phyloP scores from a whole-genome alignment of 495 filamentous ascomycete genomes.

The Xanthoparmelia taractica region DNA sequence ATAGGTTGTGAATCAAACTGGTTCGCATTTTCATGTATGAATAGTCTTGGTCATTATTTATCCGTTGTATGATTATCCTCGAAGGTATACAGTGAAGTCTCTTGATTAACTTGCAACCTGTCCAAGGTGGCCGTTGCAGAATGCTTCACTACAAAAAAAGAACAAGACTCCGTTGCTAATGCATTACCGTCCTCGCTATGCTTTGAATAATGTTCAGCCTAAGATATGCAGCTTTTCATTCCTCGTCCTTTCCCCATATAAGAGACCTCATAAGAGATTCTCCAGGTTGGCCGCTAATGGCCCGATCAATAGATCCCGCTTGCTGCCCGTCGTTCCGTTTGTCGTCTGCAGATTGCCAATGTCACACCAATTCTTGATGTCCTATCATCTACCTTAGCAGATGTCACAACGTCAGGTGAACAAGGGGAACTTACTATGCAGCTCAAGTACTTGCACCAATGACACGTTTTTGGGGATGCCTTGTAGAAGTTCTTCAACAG shows the following conservation, averaged over 20 bases:
- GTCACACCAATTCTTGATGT: slow-evolving; percentile 72
- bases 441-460: slow-evolving; percentile 89
- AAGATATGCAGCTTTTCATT: not conserved
- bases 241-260: not conserved
- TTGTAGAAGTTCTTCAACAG: slow-evolving; percentile 86
- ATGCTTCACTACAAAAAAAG: not conserved
- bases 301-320: slow-evolving; percentile 13
- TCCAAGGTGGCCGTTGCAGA: not conserved
- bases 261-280: slow-evolving; percentile 2
- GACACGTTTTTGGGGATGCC: slow-evolving; percentile 59
- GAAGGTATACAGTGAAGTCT: too few relatives aligned
- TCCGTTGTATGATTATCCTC: too few relatives aligned
- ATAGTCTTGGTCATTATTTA: too few relatives aligned
- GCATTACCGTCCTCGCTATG: slow-evolving; percentile 13
- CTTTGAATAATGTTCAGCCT: not conserved
- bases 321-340: slow-evolving; percentile 18
- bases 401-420: slow-evolving; percentile 6
- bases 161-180: not conserved
- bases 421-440: slow-evolving; percentile 66
- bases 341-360: slow-evolving; percentile 37
- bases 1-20: too few relatives aligned
- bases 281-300: slow-evolving; percentile 7
- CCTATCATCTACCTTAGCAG: slow-evolving; percentile 40
- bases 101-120: too few relatives aligned
- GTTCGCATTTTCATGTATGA: too few relatives aligned